These are phyloP conservation scores for Brettanomyces nanus DNA, from an alignment of 805 yeast genomes.

Conservation along the genomic window DNA sequence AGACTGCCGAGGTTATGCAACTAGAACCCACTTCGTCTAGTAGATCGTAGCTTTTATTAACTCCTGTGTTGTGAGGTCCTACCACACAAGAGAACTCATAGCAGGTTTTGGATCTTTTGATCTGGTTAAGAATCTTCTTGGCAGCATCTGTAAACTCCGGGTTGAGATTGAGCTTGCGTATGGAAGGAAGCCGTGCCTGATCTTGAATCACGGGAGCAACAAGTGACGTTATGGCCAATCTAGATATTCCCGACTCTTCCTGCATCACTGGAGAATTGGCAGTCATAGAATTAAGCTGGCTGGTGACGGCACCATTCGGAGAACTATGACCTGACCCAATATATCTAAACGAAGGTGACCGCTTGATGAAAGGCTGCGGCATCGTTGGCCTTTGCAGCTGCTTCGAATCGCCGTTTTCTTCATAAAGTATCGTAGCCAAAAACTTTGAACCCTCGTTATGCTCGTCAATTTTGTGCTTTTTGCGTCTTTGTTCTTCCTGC, in stretches of 20 bases:
- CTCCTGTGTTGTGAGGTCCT: background rate
- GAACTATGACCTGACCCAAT: background rate
- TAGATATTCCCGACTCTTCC: conserved; percentile 20
- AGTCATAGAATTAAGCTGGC: background rate
- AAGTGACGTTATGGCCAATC: conserved; percentile 39
- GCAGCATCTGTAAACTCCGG: conserved; percentile 22
- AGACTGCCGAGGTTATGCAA: conserved; percentile 44
- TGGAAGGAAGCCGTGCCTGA: conserved; percentile 17
- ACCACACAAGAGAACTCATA: conserved; percentile 30
- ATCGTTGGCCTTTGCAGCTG: too few relatives aligned
- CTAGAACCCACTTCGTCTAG: conserved; percentile 51
- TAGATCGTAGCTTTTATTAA: conserved; percentile 28
- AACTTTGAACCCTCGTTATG: background rate
- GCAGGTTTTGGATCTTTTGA: conserved; percentile 60
- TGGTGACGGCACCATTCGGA: background rate
- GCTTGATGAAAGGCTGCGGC: background rate
- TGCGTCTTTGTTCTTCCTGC: conserved; percentile 9
- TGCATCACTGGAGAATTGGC: background rate
- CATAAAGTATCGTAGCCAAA: background rate
- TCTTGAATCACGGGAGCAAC: conserved; percentile 30
- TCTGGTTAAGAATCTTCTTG: conserved; percentile 29
- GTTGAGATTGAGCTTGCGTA: conserved; percentile 18
- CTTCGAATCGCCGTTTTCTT: too few relatives aligned
- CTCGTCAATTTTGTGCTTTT: conserved; percentile 3
- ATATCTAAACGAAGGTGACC: background rate